A percentile compares a stretch with the other conserved stretches of the same genome.
phyloP scores from a whole-genome alignment of 108 stramenopile species.

The Cafeteria roenbergensis region DNA sequence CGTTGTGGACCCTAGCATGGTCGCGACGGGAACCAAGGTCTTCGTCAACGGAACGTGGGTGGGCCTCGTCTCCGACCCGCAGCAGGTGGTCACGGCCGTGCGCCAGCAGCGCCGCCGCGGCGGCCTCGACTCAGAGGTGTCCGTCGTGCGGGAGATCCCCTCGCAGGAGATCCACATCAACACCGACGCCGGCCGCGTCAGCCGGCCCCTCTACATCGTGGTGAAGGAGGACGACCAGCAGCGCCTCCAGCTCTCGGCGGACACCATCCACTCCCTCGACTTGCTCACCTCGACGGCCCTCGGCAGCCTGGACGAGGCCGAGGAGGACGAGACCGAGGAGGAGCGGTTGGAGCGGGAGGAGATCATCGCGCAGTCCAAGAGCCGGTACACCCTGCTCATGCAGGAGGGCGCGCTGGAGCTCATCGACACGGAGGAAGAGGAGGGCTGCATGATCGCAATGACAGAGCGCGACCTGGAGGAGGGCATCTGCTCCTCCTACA shows the following conservation, averaged over 20 bases:
- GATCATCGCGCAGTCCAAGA: conserved; percentile 17
- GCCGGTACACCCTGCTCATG: conserved; percentile 74
- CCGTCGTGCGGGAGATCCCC: conserved; percentile 79
- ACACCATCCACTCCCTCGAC: background rate
- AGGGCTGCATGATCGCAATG: conserved; percentile 92
- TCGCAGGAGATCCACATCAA: conserved; percentile 86
- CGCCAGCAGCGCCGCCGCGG: conserved; percentile 72
- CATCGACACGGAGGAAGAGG: conserved; percentile 93
- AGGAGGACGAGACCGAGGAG: conserved; percentile 49
- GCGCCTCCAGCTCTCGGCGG: no score
- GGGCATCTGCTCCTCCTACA: conserved; percentile 77
- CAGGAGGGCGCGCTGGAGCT: conserved; percentile 86
- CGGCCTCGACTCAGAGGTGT: conserved; percentile 89
- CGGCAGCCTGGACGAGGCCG: conserved; percentile 65
- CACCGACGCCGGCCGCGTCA: conserved; percentile 96
- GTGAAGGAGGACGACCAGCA: background rate
- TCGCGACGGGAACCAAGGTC: conserved; percentile 74
- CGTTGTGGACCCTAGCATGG: conserved; percentile 72
- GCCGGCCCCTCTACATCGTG: conserved; percentile 90
- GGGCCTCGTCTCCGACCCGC: conserved; percentile 88
- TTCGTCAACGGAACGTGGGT: conserved; percentile 97
- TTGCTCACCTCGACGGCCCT: conserved; percentile 35
- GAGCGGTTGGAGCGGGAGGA: conserved; percentile 1
- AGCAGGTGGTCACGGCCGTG: conserved; percentile 65
- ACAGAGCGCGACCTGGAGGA: conserved; percentile 69